These are phyloP conservation scores for Scytalidium lignicola DNA, from an alignment of 2,329 filamentous ascomycete species.

Conservation along the genomic window DNA sequence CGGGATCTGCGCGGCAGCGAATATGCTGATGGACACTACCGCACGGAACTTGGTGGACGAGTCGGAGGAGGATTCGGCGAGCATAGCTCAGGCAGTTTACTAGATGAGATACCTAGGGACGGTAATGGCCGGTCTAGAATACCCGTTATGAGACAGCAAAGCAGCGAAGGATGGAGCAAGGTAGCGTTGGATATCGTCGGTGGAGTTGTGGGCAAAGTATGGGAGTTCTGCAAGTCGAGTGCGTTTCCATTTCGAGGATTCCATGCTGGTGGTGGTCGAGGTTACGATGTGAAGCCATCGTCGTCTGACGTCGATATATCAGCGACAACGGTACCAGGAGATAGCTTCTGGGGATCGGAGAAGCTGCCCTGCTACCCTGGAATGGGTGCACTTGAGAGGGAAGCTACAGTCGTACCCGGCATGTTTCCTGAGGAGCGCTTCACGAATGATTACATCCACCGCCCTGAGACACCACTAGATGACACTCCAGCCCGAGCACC, in stretches of 20 bases:
- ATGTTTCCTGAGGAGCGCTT: slow-evolving; percentile 46
- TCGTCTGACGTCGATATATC: slow-evolving; percentile 5
- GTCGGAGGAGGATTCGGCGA: slow-evolving; percentile 2
- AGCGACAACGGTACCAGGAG: not conserved
- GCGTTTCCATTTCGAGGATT: slow-evolving; percentile 69
- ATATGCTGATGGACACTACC: slow-evolving; percentile 33
- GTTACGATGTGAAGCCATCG: slow-evolving; percentile 44
- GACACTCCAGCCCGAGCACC: slow-evolving; percentile 34
- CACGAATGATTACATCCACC: slow-evolving; percentile 36
- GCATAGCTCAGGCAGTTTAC: slow-evolving; percentile 4
- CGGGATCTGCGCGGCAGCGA: slow-evolving; percentile 28
- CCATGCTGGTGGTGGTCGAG: slow-evolving; percentile 74
- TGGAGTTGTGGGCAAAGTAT: slow-evolving; percentile 69
- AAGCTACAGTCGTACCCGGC: slow-evolving; percentile 45
- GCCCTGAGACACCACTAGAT: slow-evolving; percentile 24
- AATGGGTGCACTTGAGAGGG: slow-evolving; percentile 4
- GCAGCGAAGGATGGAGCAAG: slow-evolving; percentile 46
- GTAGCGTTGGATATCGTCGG: slow-evolving; percentile 56
- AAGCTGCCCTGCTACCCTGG: not conserved
- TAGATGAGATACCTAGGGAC: slow-evolving; percentile 11
- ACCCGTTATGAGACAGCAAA: slow-evolving; percentile 17
- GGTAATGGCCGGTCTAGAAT: slow-evolving; percentile 11
- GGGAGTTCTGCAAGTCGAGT: slow-evolving; percentile 72
- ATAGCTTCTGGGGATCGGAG: not conserved
- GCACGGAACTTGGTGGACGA: slow-evolving; percentile 21